phyloP scores from a whole-genome alignment of 1,284 basidiomycete genomes.

The Schizophyllum commune region DNA sequence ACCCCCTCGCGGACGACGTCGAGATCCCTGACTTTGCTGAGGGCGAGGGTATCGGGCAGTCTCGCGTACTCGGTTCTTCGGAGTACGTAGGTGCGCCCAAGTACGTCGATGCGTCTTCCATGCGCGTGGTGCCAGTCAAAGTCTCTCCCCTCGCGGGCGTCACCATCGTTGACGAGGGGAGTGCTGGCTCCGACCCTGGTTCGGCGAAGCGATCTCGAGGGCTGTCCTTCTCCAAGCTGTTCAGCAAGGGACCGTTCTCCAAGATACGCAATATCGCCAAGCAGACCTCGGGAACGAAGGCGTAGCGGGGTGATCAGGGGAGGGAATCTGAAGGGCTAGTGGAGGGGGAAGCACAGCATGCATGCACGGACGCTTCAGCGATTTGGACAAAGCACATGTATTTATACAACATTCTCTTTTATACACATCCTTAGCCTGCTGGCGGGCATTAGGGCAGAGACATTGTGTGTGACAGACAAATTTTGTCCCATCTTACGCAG shows the following conservation, averaged over 20 bases:
- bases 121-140: background rate
- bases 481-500: conserved; percentile 6
- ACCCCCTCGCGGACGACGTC: conserved; percentile 27
- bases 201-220: background rate
- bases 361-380: background rate
- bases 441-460: background rate
- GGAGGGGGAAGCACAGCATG: background rate
- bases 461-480: background rate
- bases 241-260: background rate
- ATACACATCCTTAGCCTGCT: background rate
- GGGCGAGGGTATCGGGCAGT: conserved; percentile 23
- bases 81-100: background rate
- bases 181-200: background rate
- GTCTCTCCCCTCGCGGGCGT: background rate
- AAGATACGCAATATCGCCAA: background rate
- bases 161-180: background rate
- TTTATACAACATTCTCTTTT: background rate
- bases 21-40: conserved; percentile 33
- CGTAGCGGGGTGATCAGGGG: too few relatives aligned
- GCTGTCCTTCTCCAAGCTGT: background rate
- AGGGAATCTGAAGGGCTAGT: background rate
- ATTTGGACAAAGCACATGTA: background rate
- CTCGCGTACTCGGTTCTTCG: background rate
- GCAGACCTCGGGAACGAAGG: background rate
- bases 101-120: background rate